A percentile compares a stretch with the other conserved stretches of the same genome.
Conservation (phyloP, 2,329 filamentous ascomycete species). For the Paecilomyces formosus region DNA sequence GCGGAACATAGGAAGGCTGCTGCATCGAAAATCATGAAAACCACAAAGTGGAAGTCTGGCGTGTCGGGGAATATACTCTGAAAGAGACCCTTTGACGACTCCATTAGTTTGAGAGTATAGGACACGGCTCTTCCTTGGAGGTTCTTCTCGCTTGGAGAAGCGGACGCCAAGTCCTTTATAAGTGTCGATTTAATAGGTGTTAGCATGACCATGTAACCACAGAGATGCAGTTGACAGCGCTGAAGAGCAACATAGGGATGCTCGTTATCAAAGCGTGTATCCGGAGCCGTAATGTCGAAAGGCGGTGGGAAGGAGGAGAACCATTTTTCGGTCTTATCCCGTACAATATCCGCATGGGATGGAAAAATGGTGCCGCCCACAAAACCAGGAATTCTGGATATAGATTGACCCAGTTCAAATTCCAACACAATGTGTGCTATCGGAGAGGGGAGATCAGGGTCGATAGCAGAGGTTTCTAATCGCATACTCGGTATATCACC, state of each 20-base stretch:
- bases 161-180: conserved; percentile 20
- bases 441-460: conserved; percentile 34
- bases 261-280: conserved; percentile 34
- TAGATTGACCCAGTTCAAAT: conserved; percentile 26
- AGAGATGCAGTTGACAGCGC: conserved; percentile 39
- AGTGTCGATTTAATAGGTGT: conserved; percentile 42
- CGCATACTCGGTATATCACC: conserved; percentile 36
- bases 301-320: conserved; percentile 36
- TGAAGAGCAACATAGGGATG: conserved; percentile 41
- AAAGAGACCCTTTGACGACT: conserved; percentile 35
- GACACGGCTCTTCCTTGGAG: conserved; percentile 39
- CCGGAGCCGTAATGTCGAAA: conserved; percentile 33
- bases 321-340: conserved; percentile 34
- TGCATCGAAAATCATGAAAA: conserved; percentile 47
- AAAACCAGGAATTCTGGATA: conserved; percentile 15
- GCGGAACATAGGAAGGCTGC: conserved; percentile 46
- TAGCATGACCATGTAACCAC: conserved; percentile 40
- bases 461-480: conserved; percentile 20
- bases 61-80: conserved; percentile 35
- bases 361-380: conserved; percentile 6
- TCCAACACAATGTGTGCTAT: conserved; percentile 38
- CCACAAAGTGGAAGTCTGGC: conserved; percentile 43
- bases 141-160: conserved; percentile 25
- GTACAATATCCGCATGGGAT: conserved; percentile 20
- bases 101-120: conserved; percentile 38